Evolutionary conservation across 1,139 yeast genomes (phyloP), one percentile per base, ranked within the genome.

Genomic region (Geotrichum reessii): DNA sequence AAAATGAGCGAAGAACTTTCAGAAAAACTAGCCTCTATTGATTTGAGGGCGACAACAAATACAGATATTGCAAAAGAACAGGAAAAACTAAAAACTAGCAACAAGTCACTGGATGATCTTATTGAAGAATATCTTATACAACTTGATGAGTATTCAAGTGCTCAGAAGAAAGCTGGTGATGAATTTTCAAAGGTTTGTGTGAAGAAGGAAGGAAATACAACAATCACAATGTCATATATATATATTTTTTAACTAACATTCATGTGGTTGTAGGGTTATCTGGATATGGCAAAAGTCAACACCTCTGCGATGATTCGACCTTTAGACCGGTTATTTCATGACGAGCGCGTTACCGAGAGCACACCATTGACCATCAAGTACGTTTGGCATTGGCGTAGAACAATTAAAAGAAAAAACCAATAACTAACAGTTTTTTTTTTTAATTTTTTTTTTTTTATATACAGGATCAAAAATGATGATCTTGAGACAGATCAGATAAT

Each of bases 211-310:
- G 40, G n/a, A 33, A 37, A 14, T 19, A 37, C 44, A 37, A 37
- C 44, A 37, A 8, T n/a, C 4, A 7, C 19, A 37, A 37, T 37
- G 44, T 37, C 17, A 17, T 19, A n/a, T n/a, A n/a, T n/a, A n/a
- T n/a, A n/a, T n/a, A n/a, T 5, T 37, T 37, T 37, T 24, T n/a
- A 2, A 37, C 44, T 37, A 37, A 37, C 44, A 37, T 37, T 37
- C n/a, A 17, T 17, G 6, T 37, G 44, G 3, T 47, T 6, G 7
- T 21, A 57, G 59, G 59, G 56, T 14, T 57, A 42, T 46, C 19
- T 57, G 47, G 52, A 53, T 44, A 31, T 57, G 40, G 59, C 54
- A n/a, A 57, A 57, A 46, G 59, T 57, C 17, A 57, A 57, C 24
- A 40, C 56, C 3, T 22, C 54, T 21, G 44, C 56, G 12, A 52